Evolutionary conservation across 129 eudicot genomes (phyloP), one percentile per base, ranked within the genome.

Genomic region (Erigeron canadensis): DNA sequence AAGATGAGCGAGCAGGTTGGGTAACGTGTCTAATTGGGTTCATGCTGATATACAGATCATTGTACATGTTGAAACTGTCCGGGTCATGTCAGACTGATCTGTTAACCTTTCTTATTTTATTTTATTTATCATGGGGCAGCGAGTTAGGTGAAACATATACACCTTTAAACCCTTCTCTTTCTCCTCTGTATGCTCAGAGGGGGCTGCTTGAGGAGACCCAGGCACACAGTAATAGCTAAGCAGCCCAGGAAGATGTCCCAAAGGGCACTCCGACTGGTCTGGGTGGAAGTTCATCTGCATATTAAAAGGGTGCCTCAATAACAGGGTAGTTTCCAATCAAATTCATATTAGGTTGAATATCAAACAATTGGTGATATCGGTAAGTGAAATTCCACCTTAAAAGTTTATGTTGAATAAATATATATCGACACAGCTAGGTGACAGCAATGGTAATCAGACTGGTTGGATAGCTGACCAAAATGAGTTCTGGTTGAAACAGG

Each of bases 81-180:
- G 11, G 48, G 48, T 2, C 10, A 44, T 7, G 48, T 44, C 11
- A 1, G 11, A 44, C 6, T 44, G 48, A 44, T 44, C 10, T 44
- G 48, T 10, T 44, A 44, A 44, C 16, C 37, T 34, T 17, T 38
- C 37, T 62, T 92, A n/a, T n/a, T n/a, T n/a, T n/a, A n/a, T n/a
- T n/a, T n/a, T n/a, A n/a, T 85, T 83, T 95, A 88, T 89, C 98
- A 39, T 86, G 89, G 86, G 95, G 86, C 55, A 89, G 95, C 85
- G 98, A 95, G 59, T 28, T 89, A 51, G 88, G 96, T 41, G 89
- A 83, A 81, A 96, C 96, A 67, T 82, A 81, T 81, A 71, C 79
- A 62, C 89, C 95, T 75, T 78, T 91, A 81, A 92, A 89, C 68
- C 98, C 91, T 19, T 89, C 98, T 81, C 95, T 96, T 79, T 86